A percentile compares a stretch with the other conserved stretches of the same genome.
Conservation (phyloP, 2,329 filamentous ascomycete genomes). For the Claviceps fusiformis region DNA sequence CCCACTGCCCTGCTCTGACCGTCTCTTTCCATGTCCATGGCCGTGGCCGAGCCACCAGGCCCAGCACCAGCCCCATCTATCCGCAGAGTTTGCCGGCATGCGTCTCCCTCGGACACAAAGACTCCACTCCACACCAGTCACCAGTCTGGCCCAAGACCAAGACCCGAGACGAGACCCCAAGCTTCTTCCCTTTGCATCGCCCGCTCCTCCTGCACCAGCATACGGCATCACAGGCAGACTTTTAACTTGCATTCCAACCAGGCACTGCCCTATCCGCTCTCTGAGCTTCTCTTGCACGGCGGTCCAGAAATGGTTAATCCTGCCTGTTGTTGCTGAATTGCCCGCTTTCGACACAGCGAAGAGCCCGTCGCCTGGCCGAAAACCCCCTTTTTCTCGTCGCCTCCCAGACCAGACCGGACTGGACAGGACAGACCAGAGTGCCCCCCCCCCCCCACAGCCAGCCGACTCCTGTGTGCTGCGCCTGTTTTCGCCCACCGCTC, state of each 20-base stretch:
- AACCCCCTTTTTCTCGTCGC: not conserved
- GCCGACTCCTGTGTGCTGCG: slow-evolving; percentile 7
- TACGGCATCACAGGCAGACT: slow-evolving; percentile 4
- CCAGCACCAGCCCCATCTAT: slow-evolving; percentile 2
- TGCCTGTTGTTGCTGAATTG: slow-evolving; percentile 10
- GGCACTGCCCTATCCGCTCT: not conserved
- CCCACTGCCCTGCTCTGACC: not conserved
- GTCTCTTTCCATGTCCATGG: not conserved
- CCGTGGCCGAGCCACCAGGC: not conserved
- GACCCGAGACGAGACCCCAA: slow-evolving; percentile 1
- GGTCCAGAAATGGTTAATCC: slow-evolving; percentile 11
- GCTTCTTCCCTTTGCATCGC: slow-evolving; percentile 3
- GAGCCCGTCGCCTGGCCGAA: not conserved
- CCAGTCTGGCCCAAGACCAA: not conserved
- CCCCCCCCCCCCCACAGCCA: no score
- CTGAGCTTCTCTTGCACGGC: not conserved
- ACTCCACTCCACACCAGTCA: not conserved
- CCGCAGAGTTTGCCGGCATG: slow-evolving; percentile 10
- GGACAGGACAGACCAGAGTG: not conserved
- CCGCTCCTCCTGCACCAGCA: slow-evolving; percentile 3
- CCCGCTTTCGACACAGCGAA: not conserved
- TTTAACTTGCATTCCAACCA: slow-evolving; percentile 2
- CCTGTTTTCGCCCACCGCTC: slow-evolving; percentile 3
- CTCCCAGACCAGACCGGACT: not conserved
- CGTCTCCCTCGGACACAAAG: not conserved